These are phyloP conservation scores for Vitis vinifera DNA, from an alignment of 164 flowering plant species.

Conservation along the genomic window DNA sequence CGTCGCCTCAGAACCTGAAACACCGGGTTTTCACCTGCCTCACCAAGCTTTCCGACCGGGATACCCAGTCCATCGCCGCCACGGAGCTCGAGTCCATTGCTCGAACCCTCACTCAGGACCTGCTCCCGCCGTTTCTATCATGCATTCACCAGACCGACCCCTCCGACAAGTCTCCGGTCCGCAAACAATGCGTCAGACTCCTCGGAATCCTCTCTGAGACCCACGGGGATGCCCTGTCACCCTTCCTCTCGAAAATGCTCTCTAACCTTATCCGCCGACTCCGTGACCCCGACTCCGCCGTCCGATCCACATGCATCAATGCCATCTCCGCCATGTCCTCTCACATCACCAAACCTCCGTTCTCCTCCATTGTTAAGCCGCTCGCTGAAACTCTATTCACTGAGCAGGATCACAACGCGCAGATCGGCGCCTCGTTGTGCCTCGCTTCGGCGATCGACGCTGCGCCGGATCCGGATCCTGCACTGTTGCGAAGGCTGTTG, in stretches of 20 bases:
- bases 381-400: slow-evolving; percentile 60
- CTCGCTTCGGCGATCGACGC: slow-evolving; percentile 68
- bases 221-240: slow-evolving; percentile 53
- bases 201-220: slow-evolving; percentile 48
- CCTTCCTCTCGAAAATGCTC: slow-evolving; percentile 64
- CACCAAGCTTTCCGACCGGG: slow-evolving; percentile 83
- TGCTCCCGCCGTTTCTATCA: slow-evolving; percentile 59
- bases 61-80: slow-evolving; percentile 65
- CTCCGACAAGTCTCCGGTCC: slow-evolving; percentile 64
- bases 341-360: slow-evolving; percentile 44
- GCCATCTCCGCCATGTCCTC: slow-evolving; percentile 46
- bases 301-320: slow-evolving; percentile 63
- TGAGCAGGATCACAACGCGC: slow-evolving; percentile 71
- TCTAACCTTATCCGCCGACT: slow-evolving; percentile 55
- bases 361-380: slow-evolving; percentile 54
- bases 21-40: slow-evolving; percentile 58
- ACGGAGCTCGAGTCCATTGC: slow-evolving; percentile 80
- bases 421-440: slow-evolving; percentile 77
- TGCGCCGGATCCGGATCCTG: slow-evolving; percentile 56
- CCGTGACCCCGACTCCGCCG: slow-evolving; percentile 71
- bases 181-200: slow-evolving; percentile 67
- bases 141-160: slow-evolving; percentile 71
- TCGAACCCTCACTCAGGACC: slow-evolving; percentile 31
- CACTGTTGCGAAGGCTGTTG: slow-evolving; percentile 45
- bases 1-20: slow-evolving; percentile 53